Conservation (phyloP, 805 yeast genomes). For the Wickerhamiella parazyma region DNA sequence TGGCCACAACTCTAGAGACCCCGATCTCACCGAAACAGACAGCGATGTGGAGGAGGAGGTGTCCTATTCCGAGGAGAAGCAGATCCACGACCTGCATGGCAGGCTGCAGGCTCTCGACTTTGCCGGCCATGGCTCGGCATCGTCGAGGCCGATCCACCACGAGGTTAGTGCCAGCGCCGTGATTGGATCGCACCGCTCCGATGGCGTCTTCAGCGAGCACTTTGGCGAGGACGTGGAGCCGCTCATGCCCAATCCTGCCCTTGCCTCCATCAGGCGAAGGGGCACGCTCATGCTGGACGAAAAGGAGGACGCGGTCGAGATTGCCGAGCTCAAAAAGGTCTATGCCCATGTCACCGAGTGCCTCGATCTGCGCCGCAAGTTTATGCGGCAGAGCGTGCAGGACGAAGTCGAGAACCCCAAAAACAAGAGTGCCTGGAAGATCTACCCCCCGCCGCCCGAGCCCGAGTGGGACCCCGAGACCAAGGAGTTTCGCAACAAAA, state of each 20-base stretch:
- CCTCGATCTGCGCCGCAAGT: conserved; percentile 61
- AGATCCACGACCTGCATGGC: conserved; percentile 16
- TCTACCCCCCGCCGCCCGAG: conserved; percentile 88
- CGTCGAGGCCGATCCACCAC: conserved; percentile 1
- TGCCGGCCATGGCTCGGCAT: neutral
- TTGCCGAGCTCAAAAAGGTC: conserved; percentile 26
- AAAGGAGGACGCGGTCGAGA: conserved; percentile 24
- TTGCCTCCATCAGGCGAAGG: conserved; percentile 6
- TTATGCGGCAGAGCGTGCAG: conserved; percentile 60
- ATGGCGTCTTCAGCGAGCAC: neutral
- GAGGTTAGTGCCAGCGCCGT: conserved; percentile 4
- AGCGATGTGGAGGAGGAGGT: conserved; percentile 11
- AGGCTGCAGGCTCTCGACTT: conserved; percentile 19
- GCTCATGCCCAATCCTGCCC: neutral
- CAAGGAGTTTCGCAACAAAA: conserved; percentile 31
- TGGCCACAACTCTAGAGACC: neutral
- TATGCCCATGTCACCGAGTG: conserved; percentile 34
- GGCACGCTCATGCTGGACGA: conserved; percentile 17
- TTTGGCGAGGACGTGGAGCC: neutral
- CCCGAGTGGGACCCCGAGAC: conserved; percentile 64
- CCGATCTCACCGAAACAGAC: conserved; percentile 9
- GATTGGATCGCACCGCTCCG: conserved; percentile 6
- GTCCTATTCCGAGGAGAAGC: conserved; percentile 17
- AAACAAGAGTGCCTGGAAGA: conserved; percentile 55
- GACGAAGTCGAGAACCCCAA: conserved; percentile 71